Evolutionary conservation across 1,284 basidiomycete species (phyloP), one percentile per base, ranked within the genome.

Genomic region (Ganoderma resinaceum): DNA sequence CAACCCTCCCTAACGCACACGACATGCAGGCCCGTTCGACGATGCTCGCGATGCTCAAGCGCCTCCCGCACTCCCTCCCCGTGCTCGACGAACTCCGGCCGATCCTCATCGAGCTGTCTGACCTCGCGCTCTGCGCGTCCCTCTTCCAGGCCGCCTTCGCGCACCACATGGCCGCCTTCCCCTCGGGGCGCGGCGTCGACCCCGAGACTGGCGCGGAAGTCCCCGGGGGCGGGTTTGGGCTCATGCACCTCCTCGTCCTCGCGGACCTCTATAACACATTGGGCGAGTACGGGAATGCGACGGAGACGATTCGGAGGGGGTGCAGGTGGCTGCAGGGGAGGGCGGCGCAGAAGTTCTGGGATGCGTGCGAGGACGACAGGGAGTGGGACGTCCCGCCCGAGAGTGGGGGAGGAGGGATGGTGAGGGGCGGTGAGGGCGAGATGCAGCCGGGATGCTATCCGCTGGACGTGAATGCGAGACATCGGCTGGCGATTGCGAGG

Each of bases 301-400:
- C 96, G 14, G 82, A 88, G 16, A 87, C 90, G 0, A 91, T 98
- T 66, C 85, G 93, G 49, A 84, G 85, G 63, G 96, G 96, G 0
- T 91, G 90, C 62, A 82, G 97, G 59, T 98, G 97, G 97, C 80
- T 98, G 14, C 95, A 97, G 78, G 95, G 95, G 0, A 83, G 97
- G 42, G 83, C 81, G n/a, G 82, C 85, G 40, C 89, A 94, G 77
- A 86, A 83, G 66, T 91, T 91, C 66, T 98, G 96, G 95, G 94
- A 96, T 73, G 79, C 87, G 29, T 88, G 91, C 65, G 87, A 89
- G 43, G 97, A 98, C 77, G 96, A 99, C 78, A 83, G 96, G 65
- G 97, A 98, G 79, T 98, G 89, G 75, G 94, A 96, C 75, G 78
- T 86, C 2, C 80, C 82, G 14, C 55, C 20, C 2, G 55, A 58